Percentiles rank a stretch among this genome's conserved stretches.
Evolutionary conservation across 805 yeast species (phyloP).

Genomic region (Isabelozyma heimii): DNA sequence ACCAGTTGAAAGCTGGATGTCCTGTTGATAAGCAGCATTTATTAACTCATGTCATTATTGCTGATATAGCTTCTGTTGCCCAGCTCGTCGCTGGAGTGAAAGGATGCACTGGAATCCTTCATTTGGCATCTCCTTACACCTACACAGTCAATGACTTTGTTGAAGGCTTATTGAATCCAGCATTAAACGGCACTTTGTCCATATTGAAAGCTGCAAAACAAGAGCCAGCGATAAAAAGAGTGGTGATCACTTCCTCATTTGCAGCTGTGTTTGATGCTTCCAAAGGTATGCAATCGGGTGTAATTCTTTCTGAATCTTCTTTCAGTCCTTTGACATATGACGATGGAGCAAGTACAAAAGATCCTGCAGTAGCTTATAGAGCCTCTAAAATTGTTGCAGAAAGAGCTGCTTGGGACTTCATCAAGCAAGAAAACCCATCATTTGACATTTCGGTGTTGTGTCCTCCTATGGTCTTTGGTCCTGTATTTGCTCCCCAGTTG

Average conservation of each 20-base stretch:
- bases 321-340: slow-evolving; percentile 15
- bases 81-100: slow-evolving; percentile 5
- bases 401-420: slow-evolving; percentile 13
- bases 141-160: slow-evolving; percentile 38
- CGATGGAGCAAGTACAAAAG: slow-evolving; percentile 10
- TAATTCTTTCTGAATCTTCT: slow-evolving; percentile 10
- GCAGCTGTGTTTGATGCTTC: slow-evolving; percentile 17
- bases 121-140: slow-evolving; percentile 53
- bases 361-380: slow-evolving; percentile 13
- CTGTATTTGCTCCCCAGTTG: slow-evolving; percentile 10
- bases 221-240: slow-evolving; percentile 9
- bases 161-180: slow-evolving; percentile 49
- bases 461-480: slow-evolving; percentile 21
- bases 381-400: slow-evolving; percentile 18
- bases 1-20: neutral
- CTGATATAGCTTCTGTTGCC: slow-evolving; percentile 3
- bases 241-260: slow-evolving; percentile 20
- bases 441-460: slow-evolving; percentile 14
- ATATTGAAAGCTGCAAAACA: slow-evolving; percentile 1
- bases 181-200: slow-evolving; percentile 41
- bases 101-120: slow-evolving; percentile 20
- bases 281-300: slow-evolving; percentile 12
- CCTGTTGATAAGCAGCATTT: neutral
- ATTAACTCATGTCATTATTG: slow-evolving; percentile 1
- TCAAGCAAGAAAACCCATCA: slow-evolving; percentile 8